These are phyloP conservation scores for Nephromyces sp. DNA, from an alignment of 169 alveolate species.

Conservation along the genomic window DNA sequence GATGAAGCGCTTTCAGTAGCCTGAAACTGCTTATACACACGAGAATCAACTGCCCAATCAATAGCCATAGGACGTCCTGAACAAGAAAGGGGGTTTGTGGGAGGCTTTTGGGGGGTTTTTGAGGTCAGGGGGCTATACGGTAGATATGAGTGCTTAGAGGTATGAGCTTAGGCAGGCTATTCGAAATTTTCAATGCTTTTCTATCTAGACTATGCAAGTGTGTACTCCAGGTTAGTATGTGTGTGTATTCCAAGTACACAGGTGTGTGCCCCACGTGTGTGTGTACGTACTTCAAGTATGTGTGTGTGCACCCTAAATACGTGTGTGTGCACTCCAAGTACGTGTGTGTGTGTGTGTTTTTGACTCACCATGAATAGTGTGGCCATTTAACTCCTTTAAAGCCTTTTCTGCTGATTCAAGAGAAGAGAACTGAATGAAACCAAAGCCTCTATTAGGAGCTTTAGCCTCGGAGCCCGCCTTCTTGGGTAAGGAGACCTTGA, in stretches of 20 bases:
- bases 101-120: not conserved
- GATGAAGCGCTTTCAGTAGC: too few species aligned
- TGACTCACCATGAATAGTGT: not conserved
- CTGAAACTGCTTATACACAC: too few species aligned
- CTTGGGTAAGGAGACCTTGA: not conserved
- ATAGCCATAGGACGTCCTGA: not conserved
- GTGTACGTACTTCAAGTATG: not conserved
- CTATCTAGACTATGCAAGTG: not conserved
- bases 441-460: not conserved
- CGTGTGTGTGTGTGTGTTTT: not conserved
- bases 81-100: not conserved
- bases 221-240: not conserved
- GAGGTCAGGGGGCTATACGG: not conserved
- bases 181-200: too few species aligned
- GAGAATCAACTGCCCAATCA: not conserved
- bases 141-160: not conserved
- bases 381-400: not conserved
- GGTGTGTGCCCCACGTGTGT: not conserved
- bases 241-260: not conserved
- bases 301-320: not conserved
- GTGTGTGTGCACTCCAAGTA: not conserved
- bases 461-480: too few species aligned
- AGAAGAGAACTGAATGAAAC: not conserved
- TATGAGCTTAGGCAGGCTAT: not conserved
- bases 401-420: not conserved